Evolutionary conservation across 2,329 filamentous ascomycete genomes (phyloP).

Genomic region (Colletotrichum brevisporum): DNA sequence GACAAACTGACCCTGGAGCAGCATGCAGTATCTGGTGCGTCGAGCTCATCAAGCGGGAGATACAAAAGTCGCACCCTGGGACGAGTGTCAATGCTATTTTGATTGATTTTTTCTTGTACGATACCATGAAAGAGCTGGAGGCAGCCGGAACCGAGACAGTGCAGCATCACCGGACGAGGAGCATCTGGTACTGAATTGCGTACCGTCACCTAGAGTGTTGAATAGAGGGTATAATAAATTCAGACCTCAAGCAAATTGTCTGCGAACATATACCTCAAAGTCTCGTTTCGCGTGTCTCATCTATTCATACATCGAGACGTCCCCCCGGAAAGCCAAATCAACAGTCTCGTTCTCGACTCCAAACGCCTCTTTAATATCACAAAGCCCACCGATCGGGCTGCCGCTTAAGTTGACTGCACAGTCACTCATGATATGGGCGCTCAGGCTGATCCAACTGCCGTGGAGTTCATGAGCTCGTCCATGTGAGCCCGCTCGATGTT

Average conservation of each 20-base stretch:
- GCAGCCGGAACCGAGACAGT: slow-evolving; percentile 70
- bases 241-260: too few species aligned
- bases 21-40: slow-evolving; percentile 97
- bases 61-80: slow-evolving; percentile 79
- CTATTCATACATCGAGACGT: slow-evolving; percentile 1
- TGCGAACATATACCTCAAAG: slow-evolving; percentile 14
- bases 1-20: slow-evolving; percentile 48
- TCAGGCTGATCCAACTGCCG: slow-evolving; percentile 53
- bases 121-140: slow-evolving; percentile 91
- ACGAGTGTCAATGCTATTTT: slow-evolving; percentile 86
- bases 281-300: slow-evolving; percentile 13
- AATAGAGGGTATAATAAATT: slow-evolving; percentile 15
- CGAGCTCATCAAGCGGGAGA: slow-evolving; percentile 88
- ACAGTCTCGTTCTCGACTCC: slow-evolving; percentile 2
- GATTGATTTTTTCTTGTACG: slow-evolving; percentile 98
- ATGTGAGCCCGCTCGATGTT: slow-evolving; percentile 79
- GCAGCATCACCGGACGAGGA: slow-evolving; percentile 90
- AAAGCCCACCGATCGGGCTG: background rate
- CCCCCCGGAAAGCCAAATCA: background rate
- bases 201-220: background rate
- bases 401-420: background rate
- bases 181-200: slow-evolving; percentile 86
- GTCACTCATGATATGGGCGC: background rate
- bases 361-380: slow-evolving; percentile 23
- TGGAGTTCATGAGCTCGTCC: slow-evolving; percentile 74